Evolutionary conservation across 768 basidiomycete genomes (phyloP), one percentile per base, ranked within the genome.

Genomic region (Calocybe gangraenosa): DNA sequence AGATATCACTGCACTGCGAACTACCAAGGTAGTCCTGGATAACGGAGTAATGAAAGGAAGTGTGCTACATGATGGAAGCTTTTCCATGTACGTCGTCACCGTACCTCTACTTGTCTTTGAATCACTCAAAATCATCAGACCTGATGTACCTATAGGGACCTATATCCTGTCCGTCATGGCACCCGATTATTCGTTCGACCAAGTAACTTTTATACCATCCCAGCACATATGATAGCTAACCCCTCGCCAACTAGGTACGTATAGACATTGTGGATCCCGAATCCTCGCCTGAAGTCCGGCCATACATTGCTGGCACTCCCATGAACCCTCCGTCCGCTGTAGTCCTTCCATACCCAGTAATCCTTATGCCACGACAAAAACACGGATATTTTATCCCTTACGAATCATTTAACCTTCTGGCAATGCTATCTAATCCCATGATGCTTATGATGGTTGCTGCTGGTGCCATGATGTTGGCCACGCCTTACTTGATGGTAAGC

Each of bases 401-500:
- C 23, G 76, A 89, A 60, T 78, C 81, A 14, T 92, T 92, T 72
- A 84, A 84, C 61, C 50, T 88, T 18, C 44, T 84, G 46, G 78
- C 69, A 42, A 89, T 92, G 84, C 69, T 92, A 56, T 78, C 82
- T 46, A 92, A 80, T 58, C 88, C 88, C 6, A 90, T 92, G 88
- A 85, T 87, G 73, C 65, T 92, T 47, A 73, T 90, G 61, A 85
- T 87, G 81, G 71, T 79, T 22, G 63, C 75, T 51, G 83, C 75
- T 36, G 87, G 75, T 30, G 67, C 64, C 40, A 76, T 88, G 76
- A 75, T 86, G 67, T 62, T 91, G 20, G 76, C 72, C 18, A 82
- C 79, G 77, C 88, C 87, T 3, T 88, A 85, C 57, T 62, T 91
- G 43, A 84, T 84, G 75, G 88, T 88, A 57, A 38, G 69, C 50